Conservation (phyloP, 2,329 filamentous ascomycete species). For the Sphaceloma murrayae region DNA sequence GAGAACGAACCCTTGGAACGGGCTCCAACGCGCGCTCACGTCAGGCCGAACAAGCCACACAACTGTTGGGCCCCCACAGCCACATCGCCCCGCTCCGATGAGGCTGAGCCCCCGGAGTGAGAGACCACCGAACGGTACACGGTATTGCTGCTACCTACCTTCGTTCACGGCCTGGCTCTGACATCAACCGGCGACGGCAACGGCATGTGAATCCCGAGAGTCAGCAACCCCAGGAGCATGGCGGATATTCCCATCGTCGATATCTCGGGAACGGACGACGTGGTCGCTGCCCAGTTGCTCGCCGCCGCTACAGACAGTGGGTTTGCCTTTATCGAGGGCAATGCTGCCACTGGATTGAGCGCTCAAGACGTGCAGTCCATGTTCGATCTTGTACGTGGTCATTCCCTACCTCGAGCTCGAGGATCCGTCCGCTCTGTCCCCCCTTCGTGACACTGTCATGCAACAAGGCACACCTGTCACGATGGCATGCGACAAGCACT, state of each 20-base stretch:
- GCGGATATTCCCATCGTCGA: constrained; percentile 68
- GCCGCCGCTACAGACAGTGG: constrained; percentile 73
- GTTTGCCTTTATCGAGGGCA: constrained; percentile 80
- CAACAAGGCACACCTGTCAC: neutral
- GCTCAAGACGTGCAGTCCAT: constrained; percentile 55
- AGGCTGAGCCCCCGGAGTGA: too few species aligned
- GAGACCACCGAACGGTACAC: too few species aligned
- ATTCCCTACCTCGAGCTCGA: too few species aligned
- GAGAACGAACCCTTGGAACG: too few species aligned
- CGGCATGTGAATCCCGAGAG: neutral
- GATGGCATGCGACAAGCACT: neutral
- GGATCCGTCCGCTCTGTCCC: too few species aligned
- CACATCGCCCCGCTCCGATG: too few species aligned
- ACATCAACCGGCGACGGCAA: too few species aligned
- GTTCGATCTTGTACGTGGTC: constrained; percentile 50
- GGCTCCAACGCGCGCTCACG: too few species aligned
- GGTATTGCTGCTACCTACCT: too few species aligned
- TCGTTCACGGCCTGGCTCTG: too few species aligned
- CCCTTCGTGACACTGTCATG: neutral
- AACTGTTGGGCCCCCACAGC: too few species aligned
- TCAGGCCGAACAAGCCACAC: too few species aligned
- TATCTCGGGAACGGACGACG: constrained; percentile 51
- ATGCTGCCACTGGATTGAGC: constrained; percentile 51
- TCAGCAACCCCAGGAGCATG: neutral
- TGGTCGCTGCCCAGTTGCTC: constrained; percentile 60